Evolutionary conservation across 2,329 filamentous ascomycete species (phyloP).

Genomic region (Pyrenophora teres): DNA sequence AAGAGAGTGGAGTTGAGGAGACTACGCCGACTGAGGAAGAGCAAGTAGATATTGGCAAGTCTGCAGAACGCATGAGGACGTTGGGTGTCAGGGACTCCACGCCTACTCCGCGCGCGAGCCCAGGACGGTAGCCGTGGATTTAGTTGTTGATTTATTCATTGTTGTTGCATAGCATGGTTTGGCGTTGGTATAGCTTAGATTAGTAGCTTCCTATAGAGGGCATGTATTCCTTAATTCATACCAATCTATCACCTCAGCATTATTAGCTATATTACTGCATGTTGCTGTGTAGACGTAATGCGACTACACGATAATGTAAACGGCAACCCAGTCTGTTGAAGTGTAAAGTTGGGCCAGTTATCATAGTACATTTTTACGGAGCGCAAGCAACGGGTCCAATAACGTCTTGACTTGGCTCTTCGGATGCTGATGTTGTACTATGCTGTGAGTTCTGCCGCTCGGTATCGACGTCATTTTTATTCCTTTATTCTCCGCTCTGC

Average conservation of each 20-base stretch:
- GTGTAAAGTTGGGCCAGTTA: too few relatives aligned
- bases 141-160: neutral
- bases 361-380: too few relatives aligned
- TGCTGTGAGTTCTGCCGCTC: too few relatives aligned
- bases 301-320: too few relatives aligned
- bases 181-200: conserved; percentile 11
- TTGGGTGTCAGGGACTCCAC: conserved; percentile 27
- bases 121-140: conserved; percentile 10
- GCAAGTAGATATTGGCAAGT: conserved; percentile 6
- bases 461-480: too few relatives aligned
- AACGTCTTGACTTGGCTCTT: too few relatives aligned
- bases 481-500: too few relatives aligned
- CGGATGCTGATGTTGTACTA: too few relatives aligned
- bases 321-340: too few relatives aligned
- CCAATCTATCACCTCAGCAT: neutral
- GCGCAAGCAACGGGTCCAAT: too few relatives aligned
- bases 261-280: too few relatives aligned
- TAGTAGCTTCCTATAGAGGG: neutral
- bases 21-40: conserved; percentile 18
- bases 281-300: neutral
- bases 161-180: conserved; percentile 22
- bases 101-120: conserved; percentile 26
- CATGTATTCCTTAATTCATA: neutral
- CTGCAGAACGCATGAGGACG: conserved; percentile 4
- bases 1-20: conserved; percentile 23